A percentile compares a stretch with the other conserved stretches of the same genome.
These are phyloP conservation scores for Solanum clarkiae DNA, from an alignment of 257 asterid genomes.

Conservation along the genomic window DNA sequence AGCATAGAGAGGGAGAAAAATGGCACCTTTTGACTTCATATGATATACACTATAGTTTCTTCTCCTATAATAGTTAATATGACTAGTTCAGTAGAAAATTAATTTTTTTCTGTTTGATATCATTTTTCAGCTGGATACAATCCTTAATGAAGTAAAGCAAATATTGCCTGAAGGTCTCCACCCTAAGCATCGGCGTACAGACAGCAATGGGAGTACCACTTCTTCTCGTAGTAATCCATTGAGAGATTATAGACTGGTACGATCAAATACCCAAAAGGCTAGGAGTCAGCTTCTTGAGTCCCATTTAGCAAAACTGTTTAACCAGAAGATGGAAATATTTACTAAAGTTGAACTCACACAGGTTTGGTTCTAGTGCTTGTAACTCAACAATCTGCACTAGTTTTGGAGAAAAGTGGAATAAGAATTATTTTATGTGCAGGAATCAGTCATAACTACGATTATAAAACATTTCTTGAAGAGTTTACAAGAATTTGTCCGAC, in stretches of 20 bases:
- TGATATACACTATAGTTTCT: neutral
- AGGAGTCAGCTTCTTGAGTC: constrained; percentile 98
- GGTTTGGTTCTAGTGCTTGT: constrained; percentile 35
- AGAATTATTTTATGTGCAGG: constrained; percentile 38
- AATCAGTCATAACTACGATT: constrained; percentile 59
- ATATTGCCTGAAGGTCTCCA: constrained; percentile 66
- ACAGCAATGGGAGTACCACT: constrained; percentile 83
- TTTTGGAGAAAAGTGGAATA: neutral
- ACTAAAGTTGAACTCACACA: constrained; percentile 80
- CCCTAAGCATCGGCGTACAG: constrained; percentile 68
- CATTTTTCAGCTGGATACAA: constrained; percentile 44
- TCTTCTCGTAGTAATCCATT: constrained; percentile 93
- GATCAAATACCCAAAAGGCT: constrained; percentile 81
- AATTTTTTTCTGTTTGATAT: constrained; percentile 4
- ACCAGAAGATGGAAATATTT: constrained; percentile 95
- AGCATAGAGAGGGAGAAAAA: neutral
- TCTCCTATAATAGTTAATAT: neutral
- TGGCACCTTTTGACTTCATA: neutral
- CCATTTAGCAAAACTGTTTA: constrained; percentile 85
- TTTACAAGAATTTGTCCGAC: constrained; percentile 85
- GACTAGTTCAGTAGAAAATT: neutral
- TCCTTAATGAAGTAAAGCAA: constrained; percentile 61
- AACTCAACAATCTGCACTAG: neutral
- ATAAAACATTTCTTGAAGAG: constrained; percentile 80
- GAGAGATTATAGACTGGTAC: constrained; percentile 66